phyloP scores from a whole-genome alignment of 176 grass and related monocot genomes.

The Alopecurus myosuroides region DNA sequence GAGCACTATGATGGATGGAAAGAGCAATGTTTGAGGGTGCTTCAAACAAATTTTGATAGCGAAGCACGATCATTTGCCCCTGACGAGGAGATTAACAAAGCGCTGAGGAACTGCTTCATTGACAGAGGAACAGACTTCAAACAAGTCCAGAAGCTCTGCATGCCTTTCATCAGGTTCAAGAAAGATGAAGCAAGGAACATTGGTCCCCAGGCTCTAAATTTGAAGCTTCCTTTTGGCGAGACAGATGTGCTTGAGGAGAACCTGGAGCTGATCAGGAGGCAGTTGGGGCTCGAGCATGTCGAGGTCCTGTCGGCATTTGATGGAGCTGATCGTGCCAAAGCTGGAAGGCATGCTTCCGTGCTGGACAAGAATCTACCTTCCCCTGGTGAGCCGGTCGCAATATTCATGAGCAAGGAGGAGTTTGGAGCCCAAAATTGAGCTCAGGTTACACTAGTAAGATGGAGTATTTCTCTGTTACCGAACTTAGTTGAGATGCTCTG shows the following conservation, averaged over 20 bases:
- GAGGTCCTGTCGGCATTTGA: slow-evolving; percentile 8
- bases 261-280: slow-evolving; percentile 46
- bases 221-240: slow-evolving; percentile 16
- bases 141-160: slow-evolving; percentile 54
- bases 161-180: slow-evolving; percentile 64
- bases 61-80: slow-evolving; percentile 26
- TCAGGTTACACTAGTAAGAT: not conserved
- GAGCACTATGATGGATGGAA: slow-evolving; percentile 82
- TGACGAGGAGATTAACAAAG: slow-evolving; percentile 44
- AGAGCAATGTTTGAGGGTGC: slow-evolving; percentile 58
- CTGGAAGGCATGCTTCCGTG: slow-evolving; percentile 30
- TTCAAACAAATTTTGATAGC: slow-evolving; percentile 26
- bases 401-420: slow-evolving; percentile 52
- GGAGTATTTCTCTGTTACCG: not conserved
- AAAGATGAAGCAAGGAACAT: slow-evolving; percentile 42
- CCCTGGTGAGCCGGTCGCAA: slow-evolving; percentile 52
- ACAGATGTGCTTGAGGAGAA: slow-evolving; percentile 48
- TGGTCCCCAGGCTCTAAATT: not conserved
- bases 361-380: slow-evolving; percentile 53
- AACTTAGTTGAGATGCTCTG: not conserved
- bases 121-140: slow-evolving; percentile 42
- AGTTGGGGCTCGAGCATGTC: slow-evolving; percentile 39
- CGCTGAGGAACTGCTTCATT: slow-evolving; percentile 25
- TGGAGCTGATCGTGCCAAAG: slow-evolving; percentile 28
- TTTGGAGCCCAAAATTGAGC: not conserved